Percentiles rank a stretch among this genome's conserved stretches.
Evolutionary conservation across 2,329 filamentous ascomycete species (phyloP).

Genomic region (Trichoderma sp.): DNA sequence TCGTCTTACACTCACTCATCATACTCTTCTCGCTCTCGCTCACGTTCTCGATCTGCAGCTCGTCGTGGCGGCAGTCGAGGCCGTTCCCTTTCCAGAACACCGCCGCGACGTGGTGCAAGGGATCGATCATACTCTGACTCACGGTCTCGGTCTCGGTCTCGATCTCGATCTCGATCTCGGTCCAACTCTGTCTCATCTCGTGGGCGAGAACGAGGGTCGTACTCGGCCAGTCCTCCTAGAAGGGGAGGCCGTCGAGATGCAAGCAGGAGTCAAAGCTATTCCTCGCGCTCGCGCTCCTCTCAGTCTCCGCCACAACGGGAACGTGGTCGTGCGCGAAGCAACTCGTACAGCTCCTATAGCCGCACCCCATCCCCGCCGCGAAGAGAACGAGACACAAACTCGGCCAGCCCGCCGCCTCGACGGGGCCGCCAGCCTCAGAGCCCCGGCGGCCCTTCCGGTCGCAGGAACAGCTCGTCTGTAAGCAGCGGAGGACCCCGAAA

Average conservation of each 20-base stretch:
- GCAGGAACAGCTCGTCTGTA: constrained; percentile 36
- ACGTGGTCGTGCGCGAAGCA: constrained; percentile 29
- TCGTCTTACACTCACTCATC: constrained; percentile 67
- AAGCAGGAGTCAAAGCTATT: constrained; percentile 25
- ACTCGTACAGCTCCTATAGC: constrained; percentile 33
- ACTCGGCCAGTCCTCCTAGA: constrained; percentile 33
- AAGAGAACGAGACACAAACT: constrained; percentile 20
- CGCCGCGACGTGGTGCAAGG: constrained; percentile 24
- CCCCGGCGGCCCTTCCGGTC: constrained; percentile 21
- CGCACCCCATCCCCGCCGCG: constrained; percentile 30
- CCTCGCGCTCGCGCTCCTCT: constrained; percentile 27
- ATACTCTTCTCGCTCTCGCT: constrained; percentile 36
- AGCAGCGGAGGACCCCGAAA: constrained; percentile 29
- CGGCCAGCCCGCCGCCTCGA: constrained; percentile 26
- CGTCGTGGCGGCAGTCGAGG: constrained; percentile 26
- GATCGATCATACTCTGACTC: constrained; percentile 43
- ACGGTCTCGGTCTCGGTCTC: constrained; percentile 41
- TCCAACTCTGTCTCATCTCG: constrained; percentile 34
- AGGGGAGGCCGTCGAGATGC: constrained; percentile 25
- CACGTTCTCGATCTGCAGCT: constrained; percentile 28
- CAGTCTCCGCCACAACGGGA: constrained; percentile 31
- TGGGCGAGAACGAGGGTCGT: constrained; percentile 25
- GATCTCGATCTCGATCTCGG: constrained; percentile 37
- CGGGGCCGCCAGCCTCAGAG: constrained; percentile 24
- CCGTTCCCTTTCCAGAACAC: constrained; percentile 31